Evolutionary conservation across 768 basidiomycete species (phyloP).

Genomic region (Tulasnella sp.): DNA sequence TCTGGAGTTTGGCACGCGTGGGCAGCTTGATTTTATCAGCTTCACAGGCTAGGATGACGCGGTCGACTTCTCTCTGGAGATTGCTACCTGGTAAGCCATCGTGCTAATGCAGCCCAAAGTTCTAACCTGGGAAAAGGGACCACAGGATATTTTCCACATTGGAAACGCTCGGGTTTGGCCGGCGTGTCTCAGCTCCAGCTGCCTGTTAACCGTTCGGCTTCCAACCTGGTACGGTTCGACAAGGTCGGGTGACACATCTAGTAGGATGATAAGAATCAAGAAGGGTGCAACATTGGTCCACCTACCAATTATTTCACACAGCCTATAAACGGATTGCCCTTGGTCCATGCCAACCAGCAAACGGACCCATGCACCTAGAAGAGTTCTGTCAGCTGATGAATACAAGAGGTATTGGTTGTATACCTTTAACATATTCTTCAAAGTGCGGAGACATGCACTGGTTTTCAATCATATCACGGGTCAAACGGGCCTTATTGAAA

Average conservation of each 20-base stretch:
- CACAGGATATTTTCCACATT: slow-evolving; percentile 85
- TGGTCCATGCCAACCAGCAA: slow-evolving; percentile 60
- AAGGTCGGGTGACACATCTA: slow-evolving; percentile 41
- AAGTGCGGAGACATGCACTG: slow-evolving; percentile 72
- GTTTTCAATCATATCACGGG: slow-evolving; percentile 58
- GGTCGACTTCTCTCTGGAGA: slow-evolving; percentile 58
- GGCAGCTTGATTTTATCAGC: slow-evolving; percentile 53
- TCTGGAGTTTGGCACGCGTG: slow-evolving; percentile 48
- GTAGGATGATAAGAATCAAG: slow-evolving; percentile 14
- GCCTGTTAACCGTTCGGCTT: slow-evolving; percentile 48
- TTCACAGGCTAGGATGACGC: slow-evolving; percentile 35
- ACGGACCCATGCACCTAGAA: slow-evolving; percentile 71
- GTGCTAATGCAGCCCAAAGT: not conserved
- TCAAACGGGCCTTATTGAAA: slow-evolving; percentile 48
- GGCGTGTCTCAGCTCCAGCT: slow-evolving; percentile 67
- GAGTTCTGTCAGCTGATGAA: not conserved
- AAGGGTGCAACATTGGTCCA: slow-evolving; percentile 18
- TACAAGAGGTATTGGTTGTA: slow-evolving; percentile 13
- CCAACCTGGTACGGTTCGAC: slow-evolving; percentile 64
- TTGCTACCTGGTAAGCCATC: not conserved
- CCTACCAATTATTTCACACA: slow-evolving; percentile 70
- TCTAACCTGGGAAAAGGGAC: slow-evolving; percentile 48
- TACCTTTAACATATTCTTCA: slow-evolving; percentile 67
- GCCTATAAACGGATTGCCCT: slow-evolving; percentile 54
- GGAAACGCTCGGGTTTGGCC: slow-evolving; percentile 44